These are phyloP conservation scores for Tympanopsis confertula DNA, from an alignment of 2,329 filamentous ascomycete species.

Conservation along the genomic window DNA sequence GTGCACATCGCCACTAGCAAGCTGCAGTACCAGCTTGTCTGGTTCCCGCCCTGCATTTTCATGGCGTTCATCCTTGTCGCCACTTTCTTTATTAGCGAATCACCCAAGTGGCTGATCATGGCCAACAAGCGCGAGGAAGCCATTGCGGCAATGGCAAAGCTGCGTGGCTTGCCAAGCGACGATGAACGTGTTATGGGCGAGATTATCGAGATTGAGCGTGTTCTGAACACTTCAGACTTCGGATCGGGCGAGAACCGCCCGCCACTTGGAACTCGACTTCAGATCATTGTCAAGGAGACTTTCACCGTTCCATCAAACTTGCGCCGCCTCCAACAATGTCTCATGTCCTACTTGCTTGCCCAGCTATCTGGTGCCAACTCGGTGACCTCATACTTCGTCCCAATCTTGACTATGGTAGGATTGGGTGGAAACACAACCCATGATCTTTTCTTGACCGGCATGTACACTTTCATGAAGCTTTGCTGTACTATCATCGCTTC, in stretches of 20 bases:
- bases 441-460: slow-evolving; percentile 24
- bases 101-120: slow-evolving; percentile 21
- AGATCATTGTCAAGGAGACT: slow-evolving; percentile 15
- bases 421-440: slow-evolving; percentile 12
- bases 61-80: slow-evolving; percentile 11
- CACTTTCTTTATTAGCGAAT: slow-evolving; percentile 18
- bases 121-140: slow-evolving; percentile 14
- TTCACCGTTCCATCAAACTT: slow-evolving; percentile 23
- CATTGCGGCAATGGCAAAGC: slow-evolving; percentile 9
- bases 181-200: slow-evolving; percentile 14
- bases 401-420: slow-evolving; percentile 25
- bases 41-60: slow-evolving; percentile 16
- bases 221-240: slow-evolving; percentile 2
- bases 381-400: slow-evolving; percentile 29
- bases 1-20: background rate
- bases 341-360: slow-evolving; percentile 23
- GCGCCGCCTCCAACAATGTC: slow-evolving; percentile 22
- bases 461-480: slow-evolving; percentile 31
- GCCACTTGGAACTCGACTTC: slow-evolving; percentile 3
- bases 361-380: slow-evolving; percentile 31
- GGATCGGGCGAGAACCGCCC: slow-evolving; percentile 2
- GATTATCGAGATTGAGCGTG: slow-evolving; percentile 5
- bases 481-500: slow-evolving; percentile 25
- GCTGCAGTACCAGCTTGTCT: slow-evolving; percentile 17
- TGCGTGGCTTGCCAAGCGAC: slow-evolving; percentile 17